Evolutionary conservation across 2,329 filamentous ascomycete species (phyloP).

Genomic region (Ramularia endophylla): DNA sequence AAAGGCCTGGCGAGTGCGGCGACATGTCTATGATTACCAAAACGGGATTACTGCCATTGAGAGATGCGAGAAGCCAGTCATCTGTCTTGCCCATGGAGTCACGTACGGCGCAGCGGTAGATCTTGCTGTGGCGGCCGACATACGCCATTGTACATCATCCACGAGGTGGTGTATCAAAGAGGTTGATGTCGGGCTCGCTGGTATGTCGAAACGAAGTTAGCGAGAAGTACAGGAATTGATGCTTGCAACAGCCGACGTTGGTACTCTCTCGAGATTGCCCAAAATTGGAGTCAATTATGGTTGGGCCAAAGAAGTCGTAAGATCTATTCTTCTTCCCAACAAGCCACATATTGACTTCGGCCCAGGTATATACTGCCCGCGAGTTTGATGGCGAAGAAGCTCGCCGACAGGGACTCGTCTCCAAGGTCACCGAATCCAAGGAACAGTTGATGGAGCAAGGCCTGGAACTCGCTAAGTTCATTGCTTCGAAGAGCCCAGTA

Average conservation of each 20-base stretch:
- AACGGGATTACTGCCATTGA: constrained; percentile 68
- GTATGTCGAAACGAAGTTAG: no score
- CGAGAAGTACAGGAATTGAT: no score
- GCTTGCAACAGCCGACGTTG: constrained; percentile 75
- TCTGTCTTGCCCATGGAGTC: constrained; percentile 72
- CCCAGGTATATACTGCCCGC: constrained; percentile 56
- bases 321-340: no score
- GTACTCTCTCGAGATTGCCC: constrained; percentile 65
- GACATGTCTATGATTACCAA: constrained; percentile 72
- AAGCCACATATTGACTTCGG: no score
- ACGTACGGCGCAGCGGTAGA: constrained; percentile 74
- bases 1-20: constrained; percentile 43
- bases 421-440: constrained; percentile 56
- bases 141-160: constrained; percentile 56
- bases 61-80: constrained; percentile 81
- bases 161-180: constrained; percentile 68
- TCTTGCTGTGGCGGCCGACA: constrained; percentile 58
- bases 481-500: constrained; percentile 79
- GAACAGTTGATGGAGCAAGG: constrained; percentile 56
- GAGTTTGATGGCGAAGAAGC: constrained; percentile 65
- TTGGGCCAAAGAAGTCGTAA: constrained; percentile 68
- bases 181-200: constrained; percentile 74
- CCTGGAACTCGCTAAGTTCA: constrained; percentile 55
- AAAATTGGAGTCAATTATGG: constrained; percentile 63
- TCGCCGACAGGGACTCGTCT: constrained; percentile 62